These are phyloP conservation scores for Fonsecaea multimorphosa DNA, from an alignment of 2,329 filamentous ascomycete species.

Conservation along the genomic window DNA sequence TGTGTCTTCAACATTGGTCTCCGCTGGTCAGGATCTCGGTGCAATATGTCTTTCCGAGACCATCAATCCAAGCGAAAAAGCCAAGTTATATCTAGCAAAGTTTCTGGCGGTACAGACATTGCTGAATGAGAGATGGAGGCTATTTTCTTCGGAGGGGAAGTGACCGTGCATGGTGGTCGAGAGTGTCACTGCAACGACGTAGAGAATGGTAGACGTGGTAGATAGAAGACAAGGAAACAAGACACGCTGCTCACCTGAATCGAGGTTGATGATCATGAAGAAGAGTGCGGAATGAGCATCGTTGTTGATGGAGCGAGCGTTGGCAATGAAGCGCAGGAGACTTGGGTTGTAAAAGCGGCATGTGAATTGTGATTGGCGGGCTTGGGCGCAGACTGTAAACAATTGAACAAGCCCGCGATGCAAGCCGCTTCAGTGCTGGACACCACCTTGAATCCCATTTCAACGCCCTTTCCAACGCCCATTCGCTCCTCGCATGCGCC, in stretches of 20 bases:
- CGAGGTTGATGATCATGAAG: not conserved
- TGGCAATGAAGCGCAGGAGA: not conserved
- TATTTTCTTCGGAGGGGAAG: not conserved
- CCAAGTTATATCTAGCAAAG: not conserved
- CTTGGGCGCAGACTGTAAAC: constrained; percentile 17
- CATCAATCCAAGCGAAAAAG: not conserved
- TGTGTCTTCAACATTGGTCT: constrained; percentile 6
- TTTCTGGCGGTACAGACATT: not conserved
- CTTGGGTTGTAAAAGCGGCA: not conserved
- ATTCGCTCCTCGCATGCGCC: not conserved
- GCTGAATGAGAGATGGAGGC: not conserved
- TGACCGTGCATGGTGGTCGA: not conserved
- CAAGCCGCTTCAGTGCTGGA: constrained; percentile 13
- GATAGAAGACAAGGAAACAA: not conserved
- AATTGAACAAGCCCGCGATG: constrained; percentile 14
- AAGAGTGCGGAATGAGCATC: not conserved
- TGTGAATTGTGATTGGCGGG: constrained; percentile 5
- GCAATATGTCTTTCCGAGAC: constrained; percentile 1
- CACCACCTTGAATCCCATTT: not conserved
- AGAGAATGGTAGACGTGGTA: not conserved
- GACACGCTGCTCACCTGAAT: not conserved
- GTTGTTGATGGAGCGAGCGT: not conserved
- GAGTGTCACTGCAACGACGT: not conserved
- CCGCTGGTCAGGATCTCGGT: constrained; percentile 7
- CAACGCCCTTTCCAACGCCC: not conserved